These are phyloP conservation scores for Crithidia expoeki DNA, from an alignment of 208 protist genomes.

Conservation along the genomic window DNA sequence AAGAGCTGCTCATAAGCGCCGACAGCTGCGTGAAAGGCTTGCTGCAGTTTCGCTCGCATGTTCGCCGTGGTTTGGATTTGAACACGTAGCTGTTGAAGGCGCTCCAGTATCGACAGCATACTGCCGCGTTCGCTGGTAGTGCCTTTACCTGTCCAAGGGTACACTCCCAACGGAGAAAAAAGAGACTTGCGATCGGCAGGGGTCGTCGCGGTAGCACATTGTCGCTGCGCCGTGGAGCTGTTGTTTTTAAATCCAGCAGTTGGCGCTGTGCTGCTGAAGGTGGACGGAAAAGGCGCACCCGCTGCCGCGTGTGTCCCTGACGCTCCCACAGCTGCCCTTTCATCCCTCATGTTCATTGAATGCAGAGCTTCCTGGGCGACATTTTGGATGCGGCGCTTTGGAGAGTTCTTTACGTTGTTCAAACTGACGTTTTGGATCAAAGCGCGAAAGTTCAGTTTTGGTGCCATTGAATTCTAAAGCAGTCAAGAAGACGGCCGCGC, in stretches of 20 bases:
- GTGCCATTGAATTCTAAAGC: constrained; percentile 14
- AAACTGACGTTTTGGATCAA: constrained; percentile 39
- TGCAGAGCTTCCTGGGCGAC: constrained; percentile 17
- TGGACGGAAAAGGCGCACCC: not conserved
- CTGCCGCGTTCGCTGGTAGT: not conserved
- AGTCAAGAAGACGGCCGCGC: too few species aligned
- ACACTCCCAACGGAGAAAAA: not conserved
- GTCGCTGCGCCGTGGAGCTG: not conserved
- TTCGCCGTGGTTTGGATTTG: constrained; percentile 28
- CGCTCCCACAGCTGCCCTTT: too few species aligned
- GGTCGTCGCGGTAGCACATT: not conserved
- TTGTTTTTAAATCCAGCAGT: not conserved
- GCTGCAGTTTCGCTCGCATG: constrained; percentile 19
- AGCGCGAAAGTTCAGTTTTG: constrained; percentile 33
- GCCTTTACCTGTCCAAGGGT: constrained; percentile 1
- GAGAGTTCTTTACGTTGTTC: constrained; percentile 34
- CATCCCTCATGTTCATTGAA: not conserved
- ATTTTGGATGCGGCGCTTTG: constrained; percentile 29
- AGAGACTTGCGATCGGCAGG: not conserved
- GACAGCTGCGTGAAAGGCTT: constrained; percentile 18
- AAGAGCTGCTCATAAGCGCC: constrained; percentile 20
- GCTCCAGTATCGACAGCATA: constrained; percentile 6
- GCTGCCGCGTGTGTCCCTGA: not conserved
- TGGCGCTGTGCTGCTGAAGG: not conserved
- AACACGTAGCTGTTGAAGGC: constrained; percentile 23